Conservation (phyloP, 2,329 filamentous ascomycete genomes). For the Beauveria pseudobassiana region DNA sequence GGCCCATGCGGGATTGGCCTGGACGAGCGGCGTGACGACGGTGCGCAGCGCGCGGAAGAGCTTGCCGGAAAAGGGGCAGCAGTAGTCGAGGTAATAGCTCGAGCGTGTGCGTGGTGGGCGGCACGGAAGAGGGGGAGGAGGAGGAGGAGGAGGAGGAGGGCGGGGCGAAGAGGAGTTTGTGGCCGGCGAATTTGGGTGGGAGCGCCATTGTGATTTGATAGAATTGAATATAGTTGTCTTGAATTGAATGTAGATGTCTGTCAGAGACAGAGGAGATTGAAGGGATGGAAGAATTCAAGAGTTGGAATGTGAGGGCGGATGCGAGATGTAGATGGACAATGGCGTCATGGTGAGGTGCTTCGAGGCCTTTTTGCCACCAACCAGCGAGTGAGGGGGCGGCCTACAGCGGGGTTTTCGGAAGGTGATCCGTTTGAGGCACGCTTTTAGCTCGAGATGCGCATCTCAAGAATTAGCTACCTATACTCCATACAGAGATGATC, state of each 20-base stretch:
- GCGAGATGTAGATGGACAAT: neutral
- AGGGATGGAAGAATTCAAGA: neutral
- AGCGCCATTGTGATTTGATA: slow-evolving; percentile 52
- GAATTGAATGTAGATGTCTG: neutral
- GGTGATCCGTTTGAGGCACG: neutral
- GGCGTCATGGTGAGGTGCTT: slow-evolving; percentile 6
- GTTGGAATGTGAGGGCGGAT: neutral
- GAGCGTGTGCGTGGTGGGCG: slow-evolving; percentile 48
- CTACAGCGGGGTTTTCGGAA: neutral
- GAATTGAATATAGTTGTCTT: no score
- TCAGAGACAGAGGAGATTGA: neutral
- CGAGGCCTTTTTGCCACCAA: neutral
- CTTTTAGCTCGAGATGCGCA: neutral
- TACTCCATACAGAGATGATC: neutral
- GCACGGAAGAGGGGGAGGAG: slow-evolving; percentile 24
- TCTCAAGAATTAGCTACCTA: neutral
- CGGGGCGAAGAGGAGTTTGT: slow-evolving; percentile 50
- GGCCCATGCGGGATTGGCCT: slow-evolving; percentile 47
- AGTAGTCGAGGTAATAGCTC: slow-evolving; percentile 79
- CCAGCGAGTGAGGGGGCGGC: neutral
- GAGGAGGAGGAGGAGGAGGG: slow-evolving; percentile 25
- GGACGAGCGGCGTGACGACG: slow-evolving; percentile 57
- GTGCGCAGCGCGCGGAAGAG: slow-evolving; percentile 71
- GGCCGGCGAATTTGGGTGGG: slow-evolving; percentile 68
- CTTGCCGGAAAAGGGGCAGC: slow-evolving; percentile 65